phyloP scores from a whole-genome alignment of 345 rosid genomes.

The Stellera chamaejasme region DNA sequence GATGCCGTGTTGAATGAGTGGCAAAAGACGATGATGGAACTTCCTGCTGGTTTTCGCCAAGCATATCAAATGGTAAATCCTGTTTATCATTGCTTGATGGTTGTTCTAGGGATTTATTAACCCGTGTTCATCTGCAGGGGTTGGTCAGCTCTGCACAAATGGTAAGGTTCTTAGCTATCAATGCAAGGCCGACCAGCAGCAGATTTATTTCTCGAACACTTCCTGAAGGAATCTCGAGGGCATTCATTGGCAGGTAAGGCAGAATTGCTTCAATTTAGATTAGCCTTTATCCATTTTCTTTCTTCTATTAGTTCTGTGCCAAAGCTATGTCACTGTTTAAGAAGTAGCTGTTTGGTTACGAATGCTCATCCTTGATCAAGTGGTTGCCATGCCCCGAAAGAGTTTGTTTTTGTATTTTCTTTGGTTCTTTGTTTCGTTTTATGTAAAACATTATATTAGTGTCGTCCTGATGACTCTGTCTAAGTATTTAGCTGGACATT shows the following conservation, averaged over 20 bases:
- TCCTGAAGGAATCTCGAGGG: conserved; percentile 82
- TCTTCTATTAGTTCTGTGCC: no score
- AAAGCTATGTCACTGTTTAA: no score
- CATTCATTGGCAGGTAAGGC: conserved; percentile 88
- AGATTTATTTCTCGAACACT: conserved; percentile 80
- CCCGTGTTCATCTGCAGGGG: conserved; percentile 51
- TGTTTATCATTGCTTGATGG: conserved; percentile 10
- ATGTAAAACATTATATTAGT: no score
- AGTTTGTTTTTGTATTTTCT: no score
- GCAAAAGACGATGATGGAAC: conserved; percentile 90
- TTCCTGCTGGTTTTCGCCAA: conserved; percentile 97
- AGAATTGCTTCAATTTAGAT: no score
- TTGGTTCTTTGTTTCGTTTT: no score
- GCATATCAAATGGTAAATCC: conserved; percentile 84
- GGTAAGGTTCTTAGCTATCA: conserved; percentile 82
- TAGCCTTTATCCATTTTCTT: no score
- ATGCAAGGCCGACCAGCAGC: conserved; percentile 87
- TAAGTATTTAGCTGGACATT: no score
- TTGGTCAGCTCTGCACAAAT: conserved; percentile 96
- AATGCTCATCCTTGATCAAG: no score
- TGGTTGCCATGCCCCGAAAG: no score
- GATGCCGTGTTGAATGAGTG: conserved; percentile 94
- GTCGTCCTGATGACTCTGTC: no score
- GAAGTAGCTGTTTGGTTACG: no score
- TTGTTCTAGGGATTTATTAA: conserved; percentile 16